phyloP scores from a whole-genome alignment of 2,329 filamentous ascomycete species.

The Fusarium decemcellulare region DNA sequence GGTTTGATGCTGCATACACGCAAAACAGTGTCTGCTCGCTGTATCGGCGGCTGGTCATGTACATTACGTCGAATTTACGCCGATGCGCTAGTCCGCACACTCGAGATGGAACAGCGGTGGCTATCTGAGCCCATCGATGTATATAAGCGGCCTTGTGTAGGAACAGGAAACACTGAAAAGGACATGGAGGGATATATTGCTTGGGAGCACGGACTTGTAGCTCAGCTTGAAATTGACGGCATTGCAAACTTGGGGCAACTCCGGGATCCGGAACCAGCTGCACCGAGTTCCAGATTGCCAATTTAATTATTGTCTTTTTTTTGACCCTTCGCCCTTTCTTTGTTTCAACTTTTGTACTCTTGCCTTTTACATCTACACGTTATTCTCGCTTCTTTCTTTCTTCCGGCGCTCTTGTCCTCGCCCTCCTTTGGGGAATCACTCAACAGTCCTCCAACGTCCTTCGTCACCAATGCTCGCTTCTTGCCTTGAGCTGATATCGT shows the following conservation, averaged over 20 bases:
- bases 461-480: constrained; percentile 25
- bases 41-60: not conserved
- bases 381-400: too few species aligned
- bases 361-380: constrained; percentile 37
- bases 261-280: too few species aligned
- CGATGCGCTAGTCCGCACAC: not conserved
- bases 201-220: too few species aligned
- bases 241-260: too few species aligned
- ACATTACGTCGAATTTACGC: not conserved
- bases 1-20: not conserved
- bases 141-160: too few species aligned
- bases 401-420: constrained; percentile 17
- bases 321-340: constrained; percentile 12
- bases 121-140: too few species aligned
- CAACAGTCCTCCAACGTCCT: not conserved
- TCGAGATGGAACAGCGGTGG: too few species aligned
- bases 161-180: too few species aligned
- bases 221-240: too few species aligned
- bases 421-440: constrained; percentile 10
- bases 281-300: not conserved
- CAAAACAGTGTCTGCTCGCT: not conserved
- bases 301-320: not conserved
- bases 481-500: constrained; percentile 24
- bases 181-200: too few species aligned
- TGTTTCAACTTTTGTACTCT: constrained; percentile 11